Conservation (phyloP, 768 basidiomycete genomes). For the Lactifluus echinatus region DNA sequence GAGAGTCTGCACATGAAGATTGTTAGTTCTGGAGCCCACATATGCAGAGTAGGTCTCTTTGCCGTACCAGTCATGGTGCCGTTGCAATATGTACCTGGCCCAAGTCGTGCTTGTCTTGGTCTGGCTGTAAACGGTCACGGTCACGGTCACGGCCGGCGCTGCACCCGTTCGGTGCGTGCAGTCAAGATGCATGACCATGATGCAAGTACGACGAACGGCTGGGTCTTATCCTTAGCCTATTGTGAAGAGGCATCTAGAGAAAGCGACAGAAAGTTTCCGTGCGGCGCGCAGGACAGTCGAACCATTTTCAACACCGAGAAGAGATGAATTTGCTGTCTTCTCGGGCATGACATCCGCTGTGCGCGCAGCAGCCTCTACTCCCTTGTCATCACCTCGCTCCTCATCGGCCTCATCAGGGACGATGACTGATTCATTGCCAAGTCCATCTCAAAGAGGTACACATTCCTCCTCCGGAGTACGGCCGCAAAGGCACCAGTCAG, state of each 20-base stretch:
- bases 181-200: slow-evolving; percentile 48
- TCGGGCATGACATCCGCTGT: slow-evolving; percentile 66
- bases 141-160: too few relatives aligned
- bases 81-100: too few relatives aligned
- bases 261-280: slow-evolving; percentile 34
- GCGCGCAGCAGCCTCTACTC: slow-evolving; percentile 32
- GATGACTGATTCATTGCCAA: slow-evolving; percentile 8
- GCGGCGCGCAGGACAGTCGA: slow-evolving; percentile 45
- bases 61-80: too few relatives aligned
- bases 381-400: slow-evolving; percentile 19
- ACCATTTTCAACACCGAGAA: slow-evolving; percentile 48
- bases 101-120: too few relatives aligned
- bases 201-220: not conserved
- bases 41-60: too few relatives aligned
- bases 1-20: too few relatives aligned
- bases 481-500: not conserved
- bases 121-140: too few relatives aligned
- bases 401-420: slow-evolving; percentile 14
- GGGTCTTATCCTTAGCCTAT: slow-evolving; percentile 42
- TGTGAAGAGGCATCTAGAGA: slow-evolving; percentile 48
- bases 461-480: not conserved
- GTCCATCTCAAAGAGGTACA: not conserved
- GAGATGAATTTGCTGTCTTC: slow-evolving; percentile 68
- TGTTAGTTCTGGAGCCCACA: too few relatives aligned
- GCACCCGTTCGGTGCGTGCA: slow-evolving; percentile 55